Evolutionary conservation across 495 filamentous ascomycete genomes (phyloP), one percentile per base, ranked within the genome.

Genomic region (Hypoxylon rickii): DNA sequence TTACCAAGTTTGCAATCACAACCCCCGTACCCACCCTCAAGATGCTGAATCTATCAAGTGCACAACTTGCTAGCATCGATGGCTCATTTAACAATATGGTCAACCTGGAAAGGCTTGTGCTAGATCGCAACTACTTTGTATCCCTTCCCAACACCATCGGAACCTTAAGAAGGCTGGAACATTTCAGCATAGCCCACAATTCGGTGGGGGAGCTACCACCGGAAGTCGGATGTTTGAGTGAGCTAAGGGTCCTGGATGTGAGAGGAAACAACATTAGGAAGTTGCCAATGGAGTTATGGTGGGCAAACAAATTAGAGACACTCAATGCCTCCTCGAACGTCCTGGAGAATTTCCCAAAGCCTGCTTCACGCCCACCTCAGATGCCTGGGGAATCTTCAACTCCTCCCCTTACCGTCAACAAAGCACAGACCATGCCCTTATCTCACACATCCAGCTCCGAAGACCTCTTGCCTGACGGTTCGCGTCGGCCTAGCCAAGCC

Each of bases 241-340:
- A 97, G 63, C 80, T 99, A 33, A 86, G 82, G 46, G 87, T 88
- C 51, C 76, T 99, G 11, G 93, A 97, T 70, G 72, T 96, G 29
- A 83, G 91, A 59, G 91, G 92, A 59, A 97, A 97, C 72, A 97
- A 96, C 65, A 76, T 99, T 37, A 86, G 87, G 59, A 85, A 83
- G 44, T 77, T 99, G 24, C 94, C 94, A 4, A 83, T 89, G 61
- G 94, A 99, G 61, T 78, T 97, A 10, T 99, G 94, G 94, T 89
- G 88, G 77, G 89, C 92, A 38, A 82, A 83, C 52, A 91, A 86
- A 62, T 73, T 99, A 47, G 91, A 96, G 67, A 90, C 88, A 0
- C 79, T 99, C 40, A 99, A 99, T 70, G 86, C 96, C 13, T 97
- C 92, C 1, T 95, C 94, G 6, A 99, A 99, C 61, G 82, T 97